phyloP scores from a whole-genome alignment of 2,329 filamentous ascomycete species.

The Diaporthe aspalathi region DNA sequence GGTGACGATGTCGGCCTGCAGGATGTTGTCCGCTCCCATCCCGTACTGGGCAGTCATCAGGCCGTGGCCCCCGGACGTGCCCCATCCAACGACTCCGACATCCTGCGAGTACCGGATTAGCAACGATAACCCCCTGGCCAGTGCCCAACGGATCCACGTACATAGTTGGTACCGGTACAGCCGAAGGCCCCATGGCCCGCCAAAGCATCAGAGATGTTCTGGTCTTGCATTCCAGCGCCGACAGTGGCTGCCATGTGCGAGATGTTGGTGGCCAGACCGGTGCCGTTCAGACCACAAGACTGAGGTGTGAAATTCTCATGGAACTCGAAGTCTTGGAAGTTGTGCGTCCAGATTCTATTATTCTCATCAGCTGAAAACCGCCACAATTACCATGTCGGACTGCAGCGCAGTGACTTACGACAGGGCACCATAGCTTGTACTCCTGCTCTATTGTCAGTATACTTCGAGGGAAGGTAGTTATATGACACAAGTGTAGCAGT shows the following conservation, averaged over 20 bases:
- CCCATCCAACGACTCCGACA: background rate
- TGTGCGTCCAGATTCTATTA: background rate
- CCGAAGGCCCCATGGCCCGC: background rate
- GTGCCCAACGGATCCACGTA: background rate
- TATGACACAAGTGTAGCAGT: background rate
- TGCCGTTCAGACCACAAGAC: background rate
- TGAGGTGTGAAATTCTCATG: background rate
- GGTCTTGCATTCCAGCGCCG: background rate
- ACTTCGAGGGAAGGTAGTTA: background rate
- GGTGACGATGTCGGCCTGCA: conserved; percentile 69
- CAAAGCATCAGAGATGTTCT: background rate
- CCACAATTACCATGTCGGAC: background rate
- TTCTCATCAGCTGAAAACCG: background rate
- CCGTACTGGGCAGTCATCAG: conserved; percentile 54
- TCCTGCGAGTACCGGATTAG: background rate
- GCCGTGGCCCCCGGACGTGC: background rate
- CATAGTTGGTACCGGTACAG: background rate
- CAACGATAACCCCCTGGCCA: background rate
- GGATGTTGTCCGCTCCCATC: conserved; percentile 70
- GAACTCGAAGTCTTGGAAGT: background rate
- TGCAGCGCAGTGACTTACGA: background rate
- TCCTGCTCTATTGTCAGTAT: background rate
- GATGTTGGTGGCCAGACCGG: background rate
- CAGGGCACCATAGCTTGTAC: background rate
- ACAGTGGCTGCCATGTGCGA: background rate